Conservation (phyloP, 2,329 filamentous ascomycete species). For the Chrysosporium queenslandicum region DNA sequence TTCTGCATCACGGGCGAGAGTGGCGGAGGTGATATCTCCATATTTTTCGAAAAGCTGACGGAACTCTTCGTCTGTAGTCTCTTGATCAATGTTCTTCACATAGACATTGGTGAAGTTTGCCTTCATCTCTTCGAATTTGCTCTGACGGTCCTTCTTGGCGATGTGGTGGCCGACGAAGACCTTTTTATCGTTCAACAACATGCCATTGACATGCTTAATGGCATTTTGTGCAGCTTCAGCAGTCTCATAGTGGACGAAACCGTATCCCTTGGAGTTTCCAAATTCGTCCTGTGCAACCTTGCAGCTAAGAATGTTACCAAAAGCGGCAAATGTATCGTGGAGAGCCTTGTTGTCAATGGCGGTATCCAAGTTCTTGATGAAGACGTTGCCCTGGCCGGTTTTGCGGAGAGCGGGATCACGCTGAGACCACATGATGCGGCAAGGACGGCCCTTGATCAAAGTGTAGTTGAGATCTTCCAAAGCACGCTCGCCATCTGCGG, state of each 20-base stretch:
- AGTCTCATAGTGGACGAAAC: slow-evolving; percentile 99
- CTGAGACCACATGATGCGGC: slow-evolving; percentile 99
- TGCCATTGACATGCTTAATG: slow-evolving; percentile 99
- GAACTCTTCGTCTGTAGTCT: slow-evolving; percentile 89
- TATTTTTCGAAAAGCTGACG: slow-evolving; percentile 82
- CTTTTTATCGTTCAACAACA: slow-evolving; percentile 99
- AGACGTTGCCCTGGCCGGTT: slow-evolving; percentile 98
- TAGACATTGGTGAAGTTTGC: slow-evolving; percentile 99
- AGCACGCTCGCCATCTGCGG: slow-evolving; percentile 89
- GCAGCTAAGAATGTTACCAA: slow-evolving; percentile 98
- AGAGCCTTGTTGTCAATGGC: slow-evolving; percentile 99
- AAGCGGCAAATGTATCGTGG: slow-evolving; percentile 97
- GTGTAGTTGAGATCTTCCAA: slow-evolving; percentile 99
- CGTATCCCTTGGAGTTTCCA: slow-evolving; percentile 95
- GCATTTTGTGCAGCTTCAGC: slow-evolving; percentile 92
- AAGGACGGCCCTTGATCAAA: slow-evolving; percentile 94
- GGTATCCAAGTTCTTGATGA: slow-evolving; percentile 99
- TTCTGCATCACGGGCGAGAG: slow-evolving; percentile 77
- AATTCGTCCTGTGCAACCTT: slow-evolving; percentile 98
- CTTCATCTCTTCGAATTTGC: slow-evolving; percentile 99
- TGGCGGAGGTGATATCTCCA: slow-evolving; percentile 91
- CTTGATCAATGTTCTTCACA: slow-evolving; percentile 89
- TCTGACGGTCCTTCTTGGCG: slow-evolving; percentile 99
- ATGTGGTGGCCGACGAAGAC: slow-evolving; percentile 99
- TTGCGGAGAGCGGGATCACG: slow-evolving; percentile 97